Evolutionary conservation across 1,284 basidiomycete genomes (phyloP).

Genomic region (Inonotus obliquus): DNA sequence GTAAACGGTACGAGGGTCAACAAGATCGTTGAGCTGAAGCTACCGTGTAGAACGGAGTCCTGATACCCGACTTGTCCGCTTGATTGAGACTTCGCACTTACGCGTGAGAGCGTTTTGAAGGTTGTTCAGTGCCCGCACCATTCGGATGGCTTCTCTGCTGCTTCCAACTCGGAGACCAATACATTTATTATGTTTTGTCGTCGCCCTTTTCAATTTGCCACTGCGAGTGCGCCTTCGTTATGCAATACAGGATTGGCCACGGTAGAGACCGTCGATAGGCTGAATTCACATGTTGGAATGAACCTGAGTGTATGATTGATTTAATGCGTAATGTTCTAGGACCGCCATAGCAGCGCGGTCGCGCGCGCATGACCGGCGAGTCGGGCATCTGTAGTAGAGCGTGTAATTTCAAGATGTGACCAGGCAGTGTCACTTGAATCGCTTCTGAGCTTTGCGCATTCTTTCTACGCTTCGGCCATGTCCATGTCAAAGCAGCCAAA

Average conservation of each 20-base stretch:
- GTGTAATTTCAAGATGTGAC: neutral
- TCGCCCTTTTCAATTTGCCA: neutral
- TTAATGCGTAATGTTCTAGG: neutral
- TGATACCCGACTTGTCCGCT: constrained; percentile 2
- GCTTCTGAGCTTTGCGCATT: constrained; percentile 1
- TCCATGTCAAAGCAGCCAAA: neutral
- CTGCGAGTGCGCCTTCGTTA: neutral
- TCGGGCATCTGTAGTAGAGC: neutral
- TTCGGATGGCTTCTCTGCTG: neutral
- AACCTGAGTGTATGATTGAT: neutral
- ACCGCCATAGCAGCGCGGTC: constrained; percentile 1
- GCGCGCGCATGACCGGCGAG: neutral
- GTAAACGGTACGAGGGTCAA: neutral
- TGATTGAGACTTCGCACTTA: neutral
- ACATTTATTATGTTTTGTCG: neutral
- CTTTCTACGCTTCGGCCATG: constrained; percentile 8
- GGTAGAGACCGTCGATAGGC: neutral
- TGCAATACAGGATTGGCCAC: too few species aligned
- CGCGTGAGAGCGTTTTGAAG: neutral
- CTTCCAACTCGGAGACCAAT: neutral
- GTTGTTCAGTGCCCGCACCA: neutral
- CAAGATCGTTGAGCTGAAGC: constrained; percentile 4
- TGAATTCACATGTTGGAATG: constrained; percentile 1
- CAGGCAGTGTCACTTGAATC: neutral
- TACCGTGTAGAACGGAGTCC: neutral